Percentiles rank a stretch among this genome's conserved stretches.
phyloP scores from a whole-genome alignment of 1,284 basidiomycete genomes.

The Cutaneotrichosporon sp. region DNA sequence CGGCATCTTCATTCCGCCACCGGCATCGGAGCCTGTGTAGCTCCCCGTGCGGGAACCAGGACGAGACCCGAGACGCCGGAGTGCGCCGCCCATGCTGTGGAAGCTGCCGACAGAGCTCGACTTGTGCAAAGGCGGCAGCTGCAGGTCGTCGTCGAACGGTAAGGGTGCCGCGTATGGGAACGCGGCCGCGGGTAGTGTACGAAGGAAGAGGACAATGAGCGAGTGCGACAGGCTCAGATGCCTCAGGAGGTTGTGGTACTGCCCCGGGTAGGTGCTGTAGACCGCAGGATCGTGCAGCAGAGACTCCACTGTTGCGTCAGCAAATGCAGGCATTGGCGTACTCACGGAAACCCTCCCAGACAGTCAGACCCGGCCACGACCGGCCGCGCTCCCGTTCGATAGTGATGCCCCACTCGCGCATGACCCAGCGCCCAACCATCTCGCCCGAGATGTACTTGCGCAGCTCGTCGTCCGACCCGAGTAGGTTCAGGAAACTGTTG shows the following conservation, averaged over 20 bases:
- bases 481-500: constrained; percentile 50
- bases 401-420: constrained; percentile 47
- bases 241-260: constrained; percentile 47
- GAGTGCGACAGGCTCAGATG: constrained; percentile 52
- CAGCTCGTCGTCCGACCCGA: constrained; percentile 37
- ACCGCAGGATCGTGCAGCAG: constrained; percentile 49
- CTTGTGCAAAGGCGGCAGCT: constrained; percentile 28
- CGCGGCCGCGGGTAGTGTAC: constrained; percentile 39
- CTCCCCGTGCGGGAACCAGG: constrained; percentile 36
- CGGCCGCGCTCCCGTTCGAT: constrained; percentile 36
- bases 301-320: constrained; percentile 46
- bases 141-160: constrained; percentile 50
- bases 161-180: constrained; percentile 45
- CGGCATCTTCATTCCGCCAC: constrained; percentile 32
- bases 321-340: constrained; percentile 6
- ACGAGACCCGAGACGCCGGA: constrained; percentile 28
- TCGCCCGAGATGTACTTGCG: constrained; percentile 47
- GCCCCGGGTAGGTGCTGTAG: constrained; percentile 48
- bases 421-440: constrained; percentile 50
- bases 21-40: constrained; percentile 35
- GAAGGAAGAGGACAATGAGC: constrained; percentile 49
- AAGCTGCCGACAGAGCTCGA: constrained; percentile 39
- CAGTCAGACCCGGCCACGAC: constrained; percentile 51
- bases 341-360: constrained; percentile 54
- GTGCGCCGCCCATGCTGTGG: constrained; percentile 15